These are phyloP conservation scores for Talaromyces sp. DNA, from an alignment of 2,329 filamentous ascomycete species.

Conservation along the genomic window DNA sequence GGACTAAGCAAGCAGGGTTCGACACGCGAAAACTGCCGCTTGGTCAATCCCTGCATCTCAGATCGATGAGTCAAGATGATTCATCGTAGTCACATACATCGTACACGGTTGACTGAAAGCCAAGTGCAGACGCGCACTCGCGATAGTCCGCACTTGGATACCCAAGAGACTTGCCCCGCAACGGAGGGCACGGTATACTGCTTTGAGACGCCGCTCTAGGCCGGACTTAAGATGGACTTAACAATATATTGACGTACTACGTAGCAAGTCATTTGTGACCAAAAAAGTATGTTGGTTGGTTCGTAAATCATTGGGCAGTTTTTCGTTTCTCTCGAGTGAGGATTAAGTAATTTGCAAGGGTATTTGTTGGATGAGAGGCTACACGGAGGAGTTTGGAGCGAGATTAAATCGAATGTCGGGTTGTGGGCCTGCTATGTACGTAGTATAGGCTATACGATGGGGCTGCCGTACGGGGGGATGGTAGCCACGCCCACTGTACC, in stretches of 20 bases:
- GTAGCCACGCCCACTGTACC: too few species aligned
- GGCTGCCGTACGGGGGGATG: neutral
- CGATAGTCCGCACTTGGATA: neutral
- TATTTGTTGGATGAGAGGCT: neutral
- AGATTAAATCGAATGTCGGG: neutral
- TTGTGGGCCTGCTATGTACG: neutral
- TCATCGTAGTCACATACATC: neutral
- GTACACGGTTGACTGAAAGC: neutral
- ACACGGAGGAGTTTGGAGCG: neutral
- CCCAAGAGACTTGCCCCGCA: neutral
- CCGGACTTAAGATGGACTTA: neutral
- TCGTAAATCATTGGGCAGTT: neutral
- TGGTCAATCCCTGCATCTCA: neutral
- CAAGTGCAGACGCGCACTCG: neutral
- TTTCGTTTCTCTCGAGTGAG: too few species aligned
- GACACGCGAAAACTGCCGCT: neutral
- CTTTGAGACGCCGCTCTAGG: neutral
- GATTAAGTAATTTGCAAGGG: neutral
- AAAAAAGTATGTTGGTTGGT: neutral
- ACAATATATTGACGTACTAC: neutral
- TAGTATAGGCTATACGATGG: neutral
- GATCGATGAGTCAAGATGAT: constrained; percentile 5
- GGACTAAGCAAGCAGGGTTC: neutral
- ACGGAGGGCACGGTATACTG: neutral
- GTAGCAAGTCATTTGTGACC: neutral